Evolutionary conservation across 306 rosid species (phyloP), one percentile per base, ranked within the genome.

Genomic region (Vigna angularis): DNA sequence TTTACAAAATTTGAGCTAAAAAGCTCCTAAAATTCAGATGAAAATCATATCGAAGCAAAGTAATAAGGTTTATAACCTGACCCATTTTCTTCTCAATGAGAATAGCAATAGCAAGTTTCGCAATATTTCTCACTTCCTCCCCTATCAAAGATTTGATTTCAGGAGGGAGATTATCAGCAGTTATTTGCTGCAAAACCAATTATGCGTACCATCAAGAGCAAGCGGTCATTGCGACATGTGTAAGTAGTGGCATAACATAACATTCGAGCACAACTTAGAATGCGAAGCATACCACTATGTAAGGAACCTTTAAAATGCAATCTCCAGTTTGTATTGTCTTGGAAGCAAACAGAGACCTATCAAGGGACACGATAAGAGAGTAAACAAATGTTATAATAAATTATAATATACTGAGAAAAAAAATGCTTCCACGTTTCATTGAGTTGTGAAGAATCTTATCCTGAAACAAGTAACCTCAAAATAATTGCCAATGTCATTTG

Each of bases 231-330:
- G 56, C 58, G 6, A 67, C 50, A 1, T 26, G 56, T 17, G 48
- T 42, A 48, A 69, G 12, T 11, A 40, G 11, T 11, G 61, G 4
- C 11, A 53, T 50, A 47, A 45, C 11, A 28, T 40, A 26, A 44
- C 76, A 61, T 67, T 70, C 2, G 5, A 18, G 38, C 11, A 78
- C 22, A 36, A 47, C 2, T 66, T 80, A 40, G 49, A 28, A 52
- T 53, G 49, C 5, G 72, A 36, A 66, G 34, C 58, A 18, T 90
- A 93, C 96, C 91, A 70, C 85, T n/a, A 70, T 63, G 78, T 80
- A 88, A 62, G 97, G 98, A 86, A 91, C 93, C 83, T 86, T 82
- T 72, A 93, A 79, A 83, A 91, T 83, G 83, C 90, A 84, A 53
- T 87, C 90, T 55, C 98, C 92, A 4, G 87, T 47, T 44, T 77